A percentile compares a stretch with the other conserved stretches of the same genome.
Evolutionary conservation across 768 basidiomycete genomes (phyloP).

Genomic region (Jaapia argillacea): DNA sequence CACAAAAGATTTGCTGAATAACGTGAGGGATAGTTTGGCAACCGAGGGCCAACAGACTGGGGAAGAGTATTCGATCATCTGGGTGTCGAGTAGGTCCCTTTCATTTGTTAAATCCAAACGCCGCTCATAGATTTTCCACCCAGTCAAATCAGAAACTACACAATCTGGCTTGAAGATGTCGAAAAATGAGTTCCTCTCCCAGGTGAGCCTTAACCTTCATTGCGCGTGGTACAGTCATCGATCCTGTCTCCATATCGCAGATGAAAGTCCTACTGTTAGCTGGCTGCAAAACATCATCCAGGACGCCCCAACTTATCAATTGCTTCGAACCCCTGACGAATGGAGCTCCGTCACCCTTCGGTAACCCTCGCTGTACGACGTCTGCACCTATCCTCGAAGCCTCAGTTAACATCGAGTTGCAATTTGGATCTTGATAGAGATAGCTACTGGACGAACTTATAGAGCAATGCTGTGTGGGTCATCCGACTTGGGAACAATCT

Average conservation of each 20-base stretch:
- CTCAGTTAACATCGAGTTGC: too few species aligned
- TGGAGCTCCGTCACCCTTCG: slow-evolving; percentile 1
- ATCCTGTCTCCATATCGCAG: slow-evolving; percentile 9
- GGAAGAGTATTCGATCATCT: neutral
- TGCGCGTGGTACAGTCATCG: slow-evolving; percentile 11
- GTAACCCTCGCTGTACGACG: slow-evolving; percentile 17
- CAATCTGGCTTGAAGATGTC: slow-evolving; percentile 19
- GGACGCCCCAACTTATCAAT: slow-evolving; percentile 11
- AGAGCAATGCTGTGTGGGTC: too few species aligned
- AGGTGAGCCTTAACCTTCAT: slow-evolving; percentile 14
- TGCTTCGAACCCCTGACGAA: neutral
- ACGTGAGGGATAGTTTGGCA: neutral
- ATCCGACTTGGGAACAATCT: too few species aligned
- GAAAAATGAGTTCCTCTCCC: slow-evolving; percentile 31
- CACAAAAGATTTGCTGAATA: neutral
- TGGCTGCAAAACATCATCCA: slow-evolving; percentile 46
- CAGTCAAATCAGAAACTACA: slow-evolving; percentile 22
- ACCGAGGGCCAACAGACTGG: neutral
- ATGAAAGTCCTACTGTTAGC: slow-evolving; percentile 28
- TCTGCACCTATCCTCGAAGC: neutral
- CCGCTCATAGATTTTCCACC: neutral
- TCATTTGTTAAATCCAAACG: neutral
- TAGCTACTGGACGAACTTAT: too few species aligned
- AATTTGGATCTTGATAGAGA: too few species aligned
- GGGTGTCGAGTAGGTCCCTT: neutral